Conservation (phyloP, 345 rosid genomes). For the Hibiscus mutabilis region DNA sequence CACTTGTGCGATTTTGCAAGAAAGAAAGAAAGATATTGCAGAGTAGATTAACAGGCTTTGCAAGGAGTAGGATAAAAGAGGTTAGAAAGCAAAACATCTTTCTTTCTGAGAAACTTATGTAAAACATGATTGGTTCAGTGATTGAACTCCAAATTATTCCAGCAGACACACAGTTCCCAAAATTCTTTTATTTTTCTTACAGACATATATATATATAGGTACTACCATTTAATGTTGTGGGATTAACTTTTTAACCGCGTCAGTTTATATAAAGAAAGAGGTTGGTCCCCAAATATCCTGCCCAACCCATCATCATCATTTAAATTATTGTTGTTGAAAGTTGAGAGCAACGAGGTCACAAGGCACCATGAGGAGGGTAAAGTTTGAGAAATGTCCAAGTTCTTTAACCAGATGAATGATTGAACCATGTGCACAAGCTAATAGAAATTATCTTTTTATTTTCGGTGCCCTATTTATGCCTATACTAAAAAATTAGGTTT, state of each 20-base stretch:
- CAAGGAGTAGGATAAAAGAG: conserved; percentile 22
- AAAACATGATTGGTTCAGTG: conserved; percentile 26
- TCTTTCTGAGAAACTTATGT: conserved; percentile 20
- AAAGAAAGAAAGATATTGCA: not conserved
- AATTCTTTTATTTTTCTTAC: not conserved
- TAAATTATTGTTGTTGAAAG: conserved; percentile 10
- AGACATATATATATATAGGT: not conserved
- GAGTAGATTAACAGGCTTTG: conserved; percentile 30
- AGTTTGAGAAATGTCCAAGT: not conserved
- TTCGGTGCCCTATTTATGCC: too few species aligned
- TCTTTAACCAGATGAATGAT: not conserved
- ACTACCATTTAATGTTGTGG: not conserved
- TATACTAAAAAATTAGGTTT: too few species aligned
- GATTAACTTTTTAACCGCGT: not conserved
- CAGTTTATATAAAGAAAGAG: not conserved
- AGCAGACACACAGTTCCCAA: conserved; percentile 22
- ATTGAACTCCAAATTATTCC: conserved; percentile 17
- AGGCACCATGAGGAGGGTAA: not conserved
- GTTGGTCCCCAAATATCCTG: conserved; percentile 21
- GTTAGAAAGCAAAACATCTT: conserved; percentile 25
- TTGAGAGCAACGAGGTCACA: conserved; percentile 4
- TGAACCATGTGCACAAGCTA: not conserved
- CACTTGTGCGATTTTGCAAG: too few species aligned
- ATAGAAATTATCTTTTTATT: too few species aligned
- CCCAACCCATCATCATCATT: conserved; percentile 25